Percentiles rank a stretch among this genome's conserved stretches.
phyloP scores from a whole-genome alignment of 2,329 filamentous ascomycete genomes.

The Fonsecaea multimorphosa region DNA sequence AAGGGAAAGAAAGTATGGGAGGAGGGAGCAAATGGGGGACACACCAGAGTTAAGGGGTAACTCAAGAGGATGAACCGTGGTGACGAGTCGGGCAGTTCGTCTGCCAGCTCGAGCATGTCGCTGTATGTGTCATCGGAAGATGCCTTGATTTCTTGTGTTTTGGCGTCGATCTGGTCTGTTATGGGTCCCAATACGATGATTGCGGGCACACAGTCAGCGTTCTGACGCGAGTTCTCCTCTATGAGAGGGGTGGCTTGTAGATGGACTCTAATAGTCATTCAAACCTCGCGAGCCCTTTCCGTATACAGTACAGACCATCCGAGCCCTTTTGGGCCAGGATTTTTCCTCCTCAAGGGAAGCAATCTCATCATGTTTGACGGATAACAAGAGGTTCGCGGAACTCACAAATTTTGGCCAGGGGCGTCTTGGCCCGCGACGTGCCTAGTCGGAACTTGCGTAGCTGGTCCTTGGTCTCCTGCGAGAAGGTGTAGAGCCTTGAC shows the following conservation, averaged over 20 bases:
- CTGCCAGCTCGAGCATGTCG: constrained; percentile 77
- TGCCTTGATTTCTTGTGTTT: constrained; percentile 85
- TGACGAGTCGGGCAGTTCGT: constrained; percentile 90
- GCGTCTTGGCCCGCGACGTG: constrained; percentile 83
- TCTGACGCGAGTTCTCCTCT: background rate
- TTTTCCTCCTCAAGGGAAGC: too few species aligned
- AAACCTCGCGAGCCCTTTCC: too few species aligned
- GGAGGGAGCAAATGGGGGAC: constrained; percentile 39
- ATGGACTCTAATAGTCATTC: too few species aligned
- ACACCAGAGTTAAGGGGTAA: constrained; percentile 85
- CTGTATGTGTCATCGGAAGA: constrained; percentile 82
- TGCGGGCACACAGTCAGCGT: background rate
- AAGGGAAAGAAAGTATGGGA: background rate
- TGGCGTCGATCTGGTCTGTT: constrained; percentile 77
- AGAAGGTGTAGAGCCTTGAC: constrained; percentile 90
- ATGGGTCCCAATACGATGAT: background rate
- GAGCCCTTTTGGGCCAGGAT: too few species aligned
- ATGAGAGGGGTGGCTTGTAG: too few species aligned
- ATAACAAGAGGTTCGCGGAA: constrained; percentile 36
- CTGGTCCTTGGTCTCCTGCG: constrained; percentile 83
- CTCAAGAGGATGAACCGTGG: constrained; percentile 89
- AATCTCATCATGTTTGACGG: background rate
- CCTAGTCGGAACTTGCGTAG: constrained; percentile 93
- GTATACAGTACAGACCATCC: too few species aligned
- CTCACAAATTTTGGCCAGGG: constrained; percentile 94